Evolutionary conservation across 331 rosid genomes (phyloP).

Genomic region (Phaseolus coccineus): DNA sequence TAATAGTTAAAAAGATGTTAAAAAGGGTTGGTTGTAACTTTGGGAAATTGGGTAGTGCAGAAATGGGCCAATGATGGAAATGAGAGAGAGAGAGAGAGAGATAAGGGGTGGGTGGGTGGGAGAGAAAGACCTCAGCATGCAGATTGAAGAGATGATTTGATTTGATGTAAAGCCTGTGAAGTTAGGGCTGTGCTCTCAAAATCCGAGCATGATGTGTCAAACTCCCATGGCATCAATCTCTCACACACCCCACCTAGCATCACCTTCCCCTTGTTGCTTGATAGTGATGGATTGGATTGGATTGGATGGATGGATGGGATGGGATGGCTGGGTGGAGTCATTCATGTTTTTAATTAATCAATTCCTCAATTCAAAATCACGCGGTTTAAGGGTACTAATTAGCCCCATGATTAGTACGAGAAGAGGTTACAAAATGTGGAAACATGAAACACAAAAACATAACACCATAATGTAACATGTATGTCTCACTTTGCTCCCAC

Average conservation of each 20-base stretch:
- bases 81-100: not conserved
- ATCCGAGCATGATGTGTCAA: slow-evolving; percentile 86
- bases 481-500: slow-evolving; percentile 23
- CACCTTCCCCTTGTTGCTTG: slow-evolving; percentile 43
- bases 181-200: slow-evolving; percentile 58
- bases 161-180: slow-evolving; percentile 59
- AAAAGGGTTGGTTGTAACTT: not conserved
- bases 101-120: not conserved
- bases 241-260: slow-evolving; percentile 30
- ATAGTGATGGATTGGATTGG: slow-evolving; percentile 54
- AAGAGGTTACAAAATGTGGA: not conserved
- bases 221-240: slow-evolving; percentile 72
- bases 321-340: slow-evolving; percentile 20
- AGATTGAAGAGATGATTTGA: slow-evolving; percentile 65
- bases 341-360: slow-evolving; percentile 35
- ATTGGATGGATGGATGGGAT: slow-evolving; percentile 55
- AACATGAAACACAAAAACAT: not conserved
- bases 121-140: slow-evolving; percentile 50
- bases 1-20: not conserved
- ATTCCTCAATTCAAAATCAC: slow-evolving; percentile 6
- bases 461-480: not conserved
- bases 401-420: not conserved
- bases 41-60: slow-evolving; percentile 42
- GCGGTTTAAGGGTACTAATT: not conserved
- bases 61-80: slow-evolving; percentile 41